Evolutionary conservation across 352 stramenopile species (phyloP).

Genomic region (Saprolegnia diclina): DNA sequence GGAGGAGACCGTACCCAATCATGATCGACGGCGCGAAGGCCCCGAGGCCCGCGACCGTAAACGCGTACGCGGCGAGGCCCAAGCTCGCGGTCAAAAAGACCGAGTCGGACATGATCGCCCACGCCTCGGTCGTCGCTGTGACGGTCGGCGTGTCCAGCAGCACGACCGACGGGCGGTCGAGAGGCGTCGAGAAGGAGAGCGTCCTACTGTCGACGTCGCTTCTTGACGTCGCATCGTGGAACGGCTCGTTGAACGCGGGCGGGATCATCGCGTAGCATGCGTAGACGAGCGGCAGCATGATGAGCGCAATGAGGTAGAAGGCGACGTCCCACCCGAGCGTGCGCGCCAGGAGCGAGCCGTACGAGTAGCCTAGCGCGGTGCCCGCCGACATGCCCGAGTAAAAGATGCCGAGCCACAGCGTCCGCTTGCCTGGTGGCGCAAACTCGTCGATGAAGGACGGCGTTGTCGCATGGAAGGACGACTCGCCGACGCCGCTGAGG

Average conservation of each 20-base stretch:
- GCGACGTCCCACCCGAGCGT: slow-evolving; percentile 68
- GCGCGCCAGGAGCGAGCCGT: slow-evolving; percentile 26
- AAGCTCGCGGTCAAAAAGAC: slow-evolving; percentile 11
- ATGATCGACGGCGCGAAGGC: slow-evolving; percentile 17
- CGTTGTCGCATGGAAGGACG: slow-evolving; percentile 51
- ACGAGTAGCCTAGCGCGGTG: slow-evolving; percentile 51
- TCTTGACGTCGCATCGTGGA: not conserved
- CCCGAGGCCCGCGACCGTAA: slow-evolving; percentile 13
- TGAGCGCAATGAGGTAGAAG: slow-evolving; percentile 45
- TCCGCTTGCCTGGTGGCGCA: slow-evolving; percentile 31
- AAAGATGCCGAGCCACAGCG: slow-evolving; percentile 63
- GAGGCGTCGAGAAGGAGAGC: not conserved
- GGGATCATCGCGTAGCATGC: not conserved
- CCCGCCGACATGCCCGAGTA: slow-evolving; percentile 55
- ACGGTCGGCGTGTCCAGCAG: not conserved
- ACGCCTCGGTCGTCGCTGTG: not conserved
- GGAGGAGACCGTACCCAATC: slow-evolving; percentile 10
- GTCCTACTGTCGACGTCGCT: not conserved
- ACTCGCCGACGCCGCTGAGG: slow-evolving; percentile 52
- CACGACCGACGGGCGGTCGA: not conserved
- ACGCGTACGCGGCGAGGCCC: slow-evolving; percentile 10
- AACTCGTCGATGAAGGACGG: slow-evolving; percentile 68
- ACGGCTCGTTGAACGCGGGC: slow-evolving; percentile 1
- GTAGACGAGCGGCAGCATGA: slow-evolving; percentile 17
- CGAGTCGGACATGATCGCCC: not conserved